Evolutionary conservation across 2,329 filamentous ascomycete species (phyloP).

Genomic region (Claviceps cyperi): DNA sequence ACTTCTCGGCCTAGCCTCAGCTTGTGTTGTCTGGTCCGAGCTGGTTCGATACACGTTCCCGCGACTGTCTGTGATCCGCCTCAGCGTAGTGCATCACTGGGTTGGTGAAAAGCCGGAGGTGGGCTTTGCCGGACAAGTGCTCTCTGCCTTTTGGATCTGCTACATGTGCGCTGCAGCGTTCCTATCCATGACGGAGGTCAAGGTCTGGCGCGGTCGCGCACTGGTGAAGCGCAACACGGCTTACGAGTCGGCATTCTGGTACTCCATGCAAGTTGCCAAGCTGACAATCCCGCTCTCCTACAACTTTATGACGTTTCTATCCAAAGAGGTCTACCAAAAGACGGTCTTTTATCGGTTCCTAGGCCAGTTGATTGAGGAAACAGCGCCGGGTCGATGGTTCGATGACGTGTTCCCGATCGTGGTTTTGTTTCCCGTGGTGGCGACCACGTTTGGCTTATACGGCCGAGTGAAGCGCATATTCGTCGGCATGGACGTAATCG

Average conservation of each 20-base stretch:
- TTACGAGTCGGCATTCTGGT: slow-evolving; percentile 90
- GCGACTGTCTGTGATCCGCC: slow-evolving; percentile 53
- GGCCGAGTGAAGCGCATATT: slow-evolving; percentile 67
- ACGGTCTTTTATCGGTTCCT: slow-evolving; percentile 84
- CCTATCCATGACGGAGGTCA: slow-evolving; percentile 77
- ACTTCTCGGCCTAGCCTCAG: slow-evolving; percentile 59
- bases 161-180: slow-evolving; percentile 94
- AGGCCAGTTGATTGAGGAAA: slow-evolving; percentile 69
- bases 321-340: slow-evolving; percentile 52
- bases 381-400: slow-evolving; percentile 68
- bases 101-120: slow-evolving; percentile 58
- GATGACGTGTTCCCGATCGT: slow-evolving; percentile 81
- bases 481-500: slow-evolving; percentile 59
- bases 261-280: slow-evolving; percentile 80
- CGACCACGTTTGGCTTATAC: slow-evolving; percentile 82
- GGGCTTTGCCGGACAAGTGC: slow-evolving; percentile 72
- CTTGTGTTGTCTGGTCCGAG: slow-evolving; percentile 86
- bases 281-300: slow-evolving; percentile 86
- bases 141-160: slow-evolving; percentile 75
- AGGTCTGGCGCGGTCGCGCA: slow-evolving; percentile 93
- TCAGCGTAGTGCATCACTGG: slow-evolving; percentile 62
- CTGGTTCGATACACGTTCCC: slow-evolving; percentile 71
- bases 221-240: slow-evolving; percentile 84
- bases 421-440: slow-evolving; percentile 70
- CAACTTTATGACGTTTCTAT: slow-evolving; percentile 90